Conservation (phyloP, 371 early-diverging fungal genomes). For the Mortierella sp. region DNA sequence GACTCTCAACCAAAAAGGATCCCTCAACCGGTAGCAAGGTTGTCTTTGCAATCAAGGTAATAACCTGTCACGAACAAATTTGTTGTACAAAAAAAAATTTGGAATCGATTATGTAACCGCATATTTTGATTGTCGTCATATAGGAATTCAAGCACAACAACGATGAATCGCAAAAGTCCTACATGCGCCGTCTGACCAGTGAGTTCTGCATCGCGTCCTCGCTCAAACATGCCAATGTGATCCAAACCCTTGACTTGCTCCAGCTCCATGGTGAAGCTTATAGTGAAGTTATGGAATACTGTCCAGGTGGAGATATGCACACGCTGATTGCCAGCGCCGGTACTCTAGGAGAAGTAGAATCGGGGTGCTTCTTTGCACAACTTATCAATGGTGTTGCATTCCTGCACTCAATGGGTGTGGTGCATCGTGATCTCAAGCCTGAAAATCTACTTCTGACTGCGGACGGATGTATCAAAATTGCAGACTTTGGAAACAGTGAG, state of each 20-base stretch:
- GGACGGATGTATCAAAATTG: conserved; percentile 86
- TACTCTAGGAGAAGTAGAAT: conserved; percentile 60
- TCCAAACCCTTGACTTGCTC: conserved; percentile 79
- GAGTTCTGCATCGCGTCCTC: conserved; percentile 82
- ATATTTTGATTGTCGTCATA: conserved; percentile 10
- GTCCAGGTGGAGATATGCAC: conserved; percentile 75
- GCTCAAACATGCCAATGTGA: conserved; percentile 76
- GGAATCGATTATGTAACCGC: background rate
- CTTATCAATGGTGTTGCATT: conserved; percentile 74
- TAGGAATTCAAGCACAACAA: conserved; percentile 73
- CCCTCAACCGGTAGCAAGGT: conserved; percentile 19
- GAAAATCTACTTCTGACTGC: conserved; percentile 84
- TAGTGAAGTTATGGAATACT: conserved; percentile 81
- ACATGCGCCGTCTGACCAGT: conserved; percentile 74
- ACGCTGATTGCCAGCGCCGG: conserved; percentile 63
- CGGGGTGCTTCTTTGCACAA: conserved; percentile 72
- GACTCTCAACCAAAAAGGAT: conserved; percentile 28
- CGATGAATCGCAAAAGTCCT: conserved; percentile 70
- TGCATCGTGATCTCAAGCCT: conserved; percentile 84
- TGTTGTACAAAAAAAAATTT: too few species aligned
- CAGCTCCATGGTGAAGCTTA: conserved; percentile 67
- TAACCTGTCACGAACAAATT: background rate
- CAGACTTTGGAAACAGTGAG: conserved; percentile 86
- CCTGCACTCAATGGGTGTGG: conserved; percentile 75
- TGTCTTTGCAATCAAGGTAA: conserved; percentile 40